These are phyloP conservation scores for Roridomyces roridus DNA, from an alignment of 768 basidiomycete genomes.

Conservation along the genomic window DNA sequence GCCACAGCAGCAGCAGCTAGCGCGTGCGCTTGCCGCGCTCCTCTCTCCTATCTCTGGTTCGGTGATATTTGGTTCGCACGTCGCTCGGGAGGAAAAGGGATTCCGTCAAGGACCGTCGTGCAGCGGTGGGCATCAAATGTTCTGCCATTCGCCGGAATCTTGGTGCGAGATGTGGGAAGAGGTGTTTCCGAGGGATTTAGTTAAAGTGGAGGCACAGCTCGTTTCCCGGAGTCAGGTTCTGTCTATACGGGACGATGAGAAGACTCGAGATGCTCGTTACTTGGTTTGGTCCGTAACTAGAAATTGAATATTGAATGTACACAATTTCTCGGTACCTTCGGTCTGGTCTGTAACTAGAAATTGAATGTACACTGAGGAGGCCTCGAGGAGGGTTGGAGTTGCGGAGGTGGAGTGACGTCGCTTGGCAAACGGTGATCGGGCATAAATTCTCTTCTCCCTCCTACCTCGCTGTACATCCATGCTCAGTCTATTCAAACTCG, in stretches of 20 bases:
- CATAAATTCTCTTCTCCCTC: neutral
- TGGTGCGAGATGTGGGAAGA: conserved; percentile 5
- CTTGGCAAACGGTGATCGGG: too few species aligned
- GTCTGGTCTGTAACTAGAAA: too few species aligned
- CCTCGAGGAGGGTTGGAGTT: too few species aligned
- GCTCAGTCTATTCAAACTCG: conserved; percentile 43
- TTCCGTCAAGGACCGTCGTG: neutral
- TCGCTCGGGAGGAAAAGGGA: conserved; percentile 37
- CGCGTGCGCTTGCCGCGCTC: conserved; percentile 43
- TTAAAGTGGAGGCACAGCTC: neutral
- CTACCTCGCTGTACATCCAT: conserved; percentile 12
- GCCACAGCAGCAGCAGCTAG: conserved; percentile 44
- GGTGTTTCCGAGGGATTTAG: neutral
- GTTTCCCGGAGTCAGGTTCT: neutral
- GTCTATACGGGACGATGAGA: neutral
- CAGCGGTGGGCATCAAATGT: conserved; percentile 23
- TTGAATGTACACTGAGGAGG: conserved; percentile 16
- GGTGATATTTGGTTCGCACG: conserved; percentile 49
- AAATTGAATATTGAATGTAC: neutral
- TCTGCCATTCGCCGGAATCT: conserved; percentile 36
- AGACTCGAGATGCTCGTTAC: neutral
- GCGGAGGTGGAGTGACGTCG: too few species aligned
- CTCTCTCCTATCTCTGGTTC: conserved; percentile 50
- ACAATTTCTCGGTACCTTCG: too few species aligned
- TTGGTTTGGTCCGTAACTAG: neutral